These are phyloP conservation scores for Binderoboletus segoi DNA, from an alignment of 1,284 basidiomycete genomes.

Conservation along the genomic window DNA sequence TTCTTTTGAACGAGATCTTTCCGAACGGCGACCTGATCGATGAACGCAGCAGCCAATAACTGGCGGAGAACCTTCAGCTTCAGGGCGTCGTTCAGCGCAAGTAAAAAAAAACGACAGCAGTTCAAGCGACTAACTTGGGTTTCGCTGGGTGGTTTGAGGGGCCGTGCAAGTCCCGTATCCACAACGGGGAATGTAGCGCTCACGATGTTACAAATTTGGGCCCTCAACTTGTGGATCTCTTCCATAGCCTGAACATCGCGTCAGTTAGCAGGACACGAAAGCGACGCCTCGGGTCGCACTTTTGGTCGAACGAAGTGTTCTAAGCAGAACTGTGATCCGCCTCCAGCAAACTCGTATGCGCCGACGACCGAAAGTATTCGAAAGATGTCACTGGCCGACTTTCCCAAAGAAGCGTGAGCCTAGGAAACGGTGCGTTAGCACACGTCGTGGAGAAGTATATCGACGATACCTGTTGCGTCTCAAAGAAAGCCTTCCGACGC, in stretches of 20 bases:
- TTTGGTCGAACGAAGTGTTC: conserved; percentile 93
- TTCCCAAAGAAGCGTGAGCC: conserved; percentile 82
- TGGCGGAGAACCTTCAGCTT: conserved; percentile 92
- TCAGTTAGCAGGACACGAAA: not conserved
- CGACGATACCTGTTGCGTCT: conserved; percentile 68
- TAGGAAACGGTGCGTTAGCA: conserved; percentile 36
- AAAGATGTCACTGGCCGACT: conserved; percentile 87
- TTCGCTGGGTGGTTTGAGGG: conserved; percentile 71
- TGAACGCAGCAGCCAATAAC: conserved; percentile 86
- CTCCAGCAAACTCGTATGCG: conserved; percentile 92
- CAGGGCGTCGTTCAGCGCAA: conserved; percentile 7
- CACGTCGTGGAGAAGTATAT: not conserved
- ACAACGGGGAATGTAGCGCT: conserved; percentile 66
- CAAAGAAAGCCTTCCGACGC: conserved; percentile 76
- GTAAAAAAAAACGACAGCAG: not conserved
- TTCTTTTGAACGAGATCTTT: conserved; percentile 77
- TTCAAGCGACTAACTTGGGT: conserved; percentile 57
- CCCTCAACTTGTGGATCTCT: conserved; percentile 97
- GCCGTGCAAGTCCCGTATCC: conserved; percentile 59
- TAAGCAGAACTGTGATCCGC: conserved; percentile 78
- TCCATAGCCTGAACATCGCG: conserved; percentile 83
- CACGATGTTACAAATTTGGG: conserved; percentile 87
- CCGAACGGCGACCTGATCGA: conserved; percentile 94
- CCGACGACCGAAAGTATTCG: conserved; percentile 90
- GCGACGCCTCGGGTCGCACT: conserved; percentile 47